Conservation (phyloP, 768 basidiomycete species). For the Gelatoporia subvermispora region DNA sequence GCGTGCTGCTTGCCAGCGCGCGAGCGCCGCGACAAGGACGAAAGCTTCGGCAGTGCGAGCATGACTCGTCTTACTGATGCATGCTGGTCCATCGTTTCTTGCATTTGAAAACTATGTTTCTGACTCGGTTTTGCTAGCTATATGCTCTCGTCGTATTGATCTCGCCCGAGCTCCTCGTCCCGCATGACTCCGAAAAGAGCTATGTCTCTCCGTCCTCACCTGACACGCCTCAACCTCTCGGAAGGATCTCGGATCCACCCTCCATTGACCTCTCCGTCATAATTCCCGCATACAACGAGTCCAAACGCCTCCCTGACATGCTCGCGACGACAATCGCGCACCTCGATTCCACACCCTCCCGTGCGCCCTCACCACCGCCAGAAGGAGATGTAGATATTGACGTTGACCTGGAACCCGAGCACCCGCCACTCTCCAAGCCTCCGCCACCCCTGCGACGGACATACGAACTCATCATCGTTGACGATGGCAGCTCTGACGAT, state of each 20-base stretch:
- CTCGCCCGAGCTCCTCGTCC: slow-evolving; percentile 66
- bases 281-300: slow-evolving; percentile 91
- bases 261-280: slow-evolving; percentile 74
- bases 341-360: slow-evolving; percentile 34
- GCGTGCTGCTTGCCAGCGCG: slow-evolving; percentile 24
- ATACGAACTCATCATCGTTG: slow-evolving; percentile 82
- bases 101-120: neutral
- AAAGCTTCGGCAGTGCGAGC: slow-evolving; percentile 47
- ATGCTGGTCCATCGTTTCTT: slow-evolving; percentile 16
- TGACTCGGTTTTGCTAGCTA: slow-evolving; percentile 40
- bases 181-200: slow-evolving; percentile 60
- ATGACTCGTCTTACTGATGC: slow-evolving; percentile 33
- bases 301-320: slow-evolving; percentile 79
- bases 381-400: too few species aligned
- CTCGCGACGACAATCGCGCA: slow-evolving; percentile 69
- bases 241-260: slow-evolving; percentile 49
- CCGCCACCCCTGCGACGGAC: slow-evolving; percentile 33
- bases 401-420: too few species aligned
- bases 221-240: slow-evolving; percentile 48
- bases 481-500: slow-evolving; percentile 82
- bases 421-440: too few species aligned
- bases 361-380: slow-evolving; percentile 8
- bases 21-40: slow-evolving; percentile 64
- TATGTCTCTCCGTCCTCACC: slow-evolving; percentile 59
- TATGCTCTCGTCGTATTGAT: slow-evolving; percentile 67